Base-by-base conservation (phyloP, 2,329 filamentous ascomycete species). In the Ceratocystis harringtonii region DNA sequence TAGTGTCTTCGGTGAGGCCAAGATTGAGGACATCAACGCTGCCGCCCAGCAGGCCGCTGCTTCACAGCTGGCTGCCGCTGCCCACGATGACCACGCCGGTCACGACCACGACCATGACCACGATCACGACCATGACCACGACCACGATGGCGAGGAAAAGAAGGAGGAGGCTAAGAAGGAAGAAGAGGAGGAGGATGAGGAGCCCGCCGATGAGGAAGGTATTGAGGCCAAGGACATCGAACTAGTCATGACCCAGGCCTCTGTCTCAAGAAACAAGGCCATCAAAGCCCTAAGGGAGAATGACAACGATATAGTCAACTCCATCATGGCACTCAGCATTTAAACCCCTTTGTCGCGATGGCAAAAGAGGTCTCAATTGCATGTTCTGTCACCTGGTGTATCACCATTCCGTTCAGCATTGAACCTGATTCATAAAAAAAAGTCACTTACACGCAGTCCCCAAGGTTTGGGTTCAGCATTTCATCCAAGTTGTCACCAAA, bases 271-370 rank as follows among this genome's bases (percentile, higher is more conserved):
- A 78, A 96, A 95, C 81, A 97, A 97, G 86, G 94, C 94, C 68
- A 85, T 99, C 81, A 99, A 97, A 81, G 94, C 95, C 66, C 84
- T 99, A 75, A 92, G 91, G 82, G 94, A 97, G 82, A 99, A 99
- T 76, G 92, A 97, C 80, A 96, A 97, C 75, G 94, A 99, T 76
- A 99, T 99, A 80, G 94, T 99, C 82, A 99, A 99, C 84, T 96
- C 94, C 73, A 99, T 99, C 81, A 99, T 99, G 94, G 92, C 92
- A 72, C 81, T 99, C 77, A 91, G 88, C 81, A 86, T 90, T 82
- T 92, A 81, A 68, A 48, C 28, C 41, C 25, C n/a, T 52, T 50
- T 25, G 17, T 50, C 32, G 25, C 12, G 7, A 36, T 43, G 2
- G 7, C 41, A 36, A 15, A 60, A 28, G 25, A 25, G 55, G 15